phyloP scores from a whole-genome alignment of 768 basidiomycete species.

The Auricularia heimuer region DNA sequence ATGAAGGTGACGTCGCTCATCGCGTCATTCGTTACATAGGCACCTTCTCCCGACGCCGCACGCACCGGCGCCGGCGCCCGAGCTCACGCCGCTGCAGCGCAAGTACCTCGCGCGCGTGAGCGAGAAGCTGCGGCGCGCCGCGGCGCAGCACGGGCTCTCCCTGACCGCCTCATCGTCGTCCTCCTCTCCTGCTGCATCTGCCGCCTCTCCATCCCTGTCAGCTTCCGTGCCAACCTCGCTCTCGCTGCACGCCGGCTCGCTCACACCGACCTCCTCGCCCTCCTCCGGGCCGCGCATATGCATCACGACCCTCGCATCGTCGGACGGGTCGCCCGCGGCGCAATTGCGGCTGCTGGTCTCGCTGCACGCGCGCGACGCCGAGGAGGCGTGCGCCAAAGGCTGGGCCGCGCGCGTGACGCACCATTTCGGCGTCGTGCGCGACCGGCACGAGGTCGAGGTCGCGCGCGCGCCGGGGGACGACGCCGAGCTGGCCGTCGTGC shows the following conservation, averaged over 20 bases:
- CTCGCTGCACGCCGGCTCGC: background rate
- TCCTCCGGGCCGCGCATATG: no score
- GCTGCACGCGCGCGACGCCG: background rate
- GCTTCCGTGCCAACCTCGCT: background rate
- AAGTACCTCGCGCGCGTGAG: background rate
- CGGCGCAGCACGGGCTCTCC: background rate
- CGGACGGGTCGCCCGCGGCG: background rate
- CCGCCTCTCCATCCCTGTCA: no score
- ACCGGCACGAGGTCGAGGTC: background rate
- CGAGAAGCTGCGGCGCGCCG: background rate
- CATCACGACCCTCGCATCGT: no score
- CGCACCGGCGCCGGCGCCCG: background rate
- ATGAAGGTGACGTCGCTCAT: no score
- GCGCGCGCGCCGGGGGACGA: background rate
- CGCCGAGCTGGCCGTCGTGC: background rate
- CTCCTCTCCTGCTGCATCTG: no score
- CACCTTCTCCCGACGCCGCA: no score
- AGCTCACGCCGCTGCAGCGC: background rate
- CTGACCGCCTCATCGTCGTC: background rate
- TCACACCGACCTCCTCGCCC: no score
- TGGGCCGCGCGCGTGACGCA: background rate
- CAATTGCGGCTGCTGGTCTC: background rate
- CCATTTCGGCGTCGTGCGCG: background rate
- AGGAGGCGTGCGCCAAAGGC: background rate
- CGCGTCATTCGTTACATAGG: no score